Base-by-base conservation (phyloP, 345 rosid species). In the Salix suchowensis region DNA sequence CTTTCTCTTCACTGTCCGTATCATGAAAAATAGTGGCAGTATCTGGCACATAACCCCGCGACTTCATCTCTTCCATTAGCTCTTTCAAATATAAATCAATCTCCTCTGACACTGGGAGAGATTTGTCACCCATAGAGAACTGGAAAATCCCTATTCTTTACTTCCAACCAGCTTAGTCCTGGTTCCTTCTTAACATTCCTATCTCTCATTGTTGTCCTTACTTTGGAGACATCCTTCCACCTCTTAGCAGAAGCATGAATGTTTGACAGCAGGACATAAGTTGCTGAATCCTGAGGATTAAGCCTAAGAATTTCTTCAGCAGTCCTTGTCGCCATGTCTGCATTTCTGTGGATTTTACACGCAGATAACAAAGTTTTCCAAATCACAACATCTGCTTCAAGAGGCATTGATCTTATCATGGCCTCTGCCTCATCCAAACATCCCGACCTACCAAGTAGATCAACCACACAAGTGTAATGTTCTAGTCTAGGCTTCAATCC, bases 361-460 rank as follows among this genome's bases (percentile, higher is more conserved):
- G 95, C 92, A 52, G 92, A 90, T 71, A 92, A 77, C 85, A 92
- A 80, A 40, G 97, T 90, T 79, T 89, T 92, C 97, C 97, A 92
- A 73, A 90, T 88, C 24, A 89, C 65, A 5, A 85, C 66, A 84
- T 92, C 93, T 21, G 88, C 80, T 74, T 88, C 81, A 48, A 89
- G 69, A 19, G 93, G 90, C 90, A 92, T 88, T 21, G 93, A 84
- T 82, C 89, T 86, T 70, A 92, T 88, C 77, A 36, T 78, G n/a
- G 83, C 86, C 82, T 87, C 93, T 4, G 97, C 97, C 79, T 90
- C 82, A 55, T 85, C 85, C 83, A 92, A 83, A 76, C 82, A 67
- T 14, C 97, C 95, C 39, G 88, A 82, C 71, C 93, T 86, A 71
- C 92, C 92, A 8, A 92, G 90, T 23, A 92, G 85, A 81, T 92